These are phyloP conservation scores for Andrographis paniculata DNA, from an alignment of 305 asterid species.

Conservation along the genomic window DNA sequence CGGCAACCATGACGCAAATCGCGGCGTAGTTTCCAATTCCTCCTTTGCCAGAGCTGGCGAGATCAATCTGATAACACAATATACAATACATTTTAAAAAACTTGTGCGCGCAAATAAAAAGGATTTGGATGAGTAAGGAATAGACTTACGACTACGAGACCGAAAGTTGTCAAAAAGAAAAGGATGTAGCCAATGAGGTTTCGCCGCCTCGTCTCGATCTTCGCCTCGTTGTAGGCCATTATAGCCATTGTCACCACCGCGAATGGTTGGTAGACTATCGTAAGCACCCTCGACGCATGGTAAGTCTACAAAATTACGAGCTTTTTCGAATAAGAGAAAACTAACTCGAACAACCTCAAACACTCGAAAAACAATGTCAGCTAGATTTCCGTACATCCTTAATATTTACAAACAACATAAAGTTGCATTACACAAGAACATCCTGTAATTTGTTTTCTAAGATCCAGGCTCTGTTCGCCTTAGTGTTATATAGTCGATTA, in stretches of 20 bases:
- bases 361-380: not conserved
- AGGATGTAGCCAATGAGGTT: conserved; percentile 53
- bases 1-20: conserved; percentile 55
- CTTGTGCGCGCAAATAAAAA: not conserved
- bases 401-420: too few species aligned
- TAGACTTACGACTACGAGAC: conserved; percentile 49
- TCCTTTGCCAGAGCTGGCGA: conserved; percentile 50
- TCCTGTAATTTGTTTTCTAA: too few species aligned
- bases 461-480: too few species aligned
- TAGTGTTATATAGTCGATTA: too few species aligned
- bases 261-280: conserved; percentile 78
- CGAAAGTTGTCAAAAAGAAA: conserved; percentile 53
- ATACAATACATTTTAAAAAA: not conserved
- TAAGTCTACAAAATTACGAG: conserved; percentile 46
- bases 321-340: not conserved
- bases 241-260: conserved; percentile 41
- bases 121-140: not conserved
- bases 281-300: conserved; percentile 73
- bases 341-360: not conserved
- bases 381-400: not conserved
- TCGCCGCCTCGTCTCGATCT: conserved; percentile 55
- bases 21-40: conserved; percentile 55
- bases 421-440: too few species aligned
- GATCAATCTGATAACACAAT: not conserved
- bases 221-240: conserved; percentile 52